A percentile compares a stretch with the other conserved stretches of the same genome.
These are phyloP conservation scores for Brassica nigra DNA, from an alignment of 345 rosid genomes.

Conservation along the genomic window DNA sequence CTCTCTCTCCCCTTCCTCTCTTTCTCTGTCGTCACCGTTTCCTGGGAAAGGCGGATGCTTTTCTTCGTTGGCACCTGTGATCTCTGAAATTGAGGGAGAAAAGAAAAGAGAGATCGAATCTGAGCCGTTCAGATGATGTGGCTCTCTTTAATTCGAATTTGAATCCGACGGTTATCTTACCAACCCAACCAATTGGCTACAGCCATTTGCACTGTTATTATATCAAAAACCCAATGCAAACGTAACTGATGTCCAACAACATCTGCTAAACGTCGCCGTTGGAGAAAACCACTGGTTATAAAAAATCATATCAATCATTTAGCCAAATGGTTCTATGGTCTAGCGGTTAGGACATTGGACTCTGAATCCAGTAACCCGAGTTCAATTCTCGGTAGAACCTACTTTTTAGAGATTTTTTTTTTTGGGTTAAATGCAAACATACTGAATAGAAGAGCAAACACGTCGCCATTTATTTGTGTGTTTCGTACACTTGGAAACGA, in stretches of 20 bases:
- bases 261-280: neutral
- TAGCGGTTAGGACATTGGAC: constrained; percentile 97
- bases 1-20: neutral
- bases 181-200: constrained; percentile 30
- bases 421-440: neutral
- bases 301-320: accelerated
- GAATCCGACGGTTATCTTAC: constrained; percentile 42
- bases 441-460: neutral
- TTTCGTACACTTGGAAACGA: constrained; percentile 5
- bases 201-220: neutral
- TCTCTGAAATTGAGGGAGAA: constrained; percentile 18
- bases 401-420: neutral
- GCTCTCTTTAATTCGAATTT: constrained; percentile 34
- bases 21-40: constrained; percentile 37
- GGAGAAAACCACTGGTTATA: neutral
- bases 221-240: neutral
- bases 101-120: constrained; percentile 20
- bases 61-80: constrained; percentile 43
- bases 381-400: constrained; percentile 98
- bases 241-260: neutral
- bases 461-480: neutral
- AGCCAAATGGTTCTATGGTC: constrained; percentile 42
- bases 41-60: constrained; percentile 44
- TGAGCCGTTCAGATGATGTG: constrained; percentile 34
- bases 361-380: constrained; percentile 99